These are phyloP conservation scores for Skeletonema menzelii DNA, from an alignment of 108 stramenopile genomes.

Conservation along the genomic window DNA sequence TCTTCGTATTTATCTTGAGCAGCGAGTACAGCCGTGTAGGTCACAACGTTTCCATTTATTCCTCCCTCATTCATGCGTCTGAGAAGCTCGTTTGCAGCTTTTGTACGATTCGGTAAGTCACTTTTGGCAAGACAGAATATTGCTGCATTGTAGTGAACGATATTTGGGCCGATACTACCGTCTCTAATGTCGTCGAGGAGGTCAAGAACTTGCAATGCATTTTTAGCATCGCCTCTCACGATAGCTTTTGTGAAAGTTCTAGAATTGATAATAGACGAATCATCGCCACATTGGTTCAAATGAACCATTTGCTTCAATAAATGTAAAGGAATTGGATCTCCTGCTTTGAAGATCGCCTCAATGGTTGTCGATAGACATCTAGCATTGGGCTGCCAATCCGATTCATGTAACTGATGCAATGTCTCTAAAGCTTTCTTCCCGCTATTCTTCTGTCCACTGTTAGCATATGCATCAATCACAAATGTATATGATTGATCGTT, in stretches of 20 bases:
- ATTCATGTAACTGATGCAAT: neutral
- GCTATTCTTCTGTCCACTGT: neutral
- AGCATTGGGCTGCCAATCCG: neutral
- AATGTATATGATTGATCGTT: constrained; percentile 1
- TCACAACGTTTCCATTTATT: neutral
- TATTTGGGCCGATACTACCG: neutral
- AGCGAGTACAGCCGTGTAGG: constrained; percentile 1
- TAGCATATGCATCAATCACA: constrained; percentile 8
- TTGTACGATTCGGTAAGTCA: neutral
- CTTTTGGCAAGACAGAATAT: neutral
- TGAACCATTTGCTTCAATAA: neutral
- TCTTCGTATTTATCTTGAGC: constrained; percentile 1
- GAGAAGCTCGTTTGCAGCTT: neutral
- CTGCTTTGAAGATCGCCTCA: constrained; percentile 5
- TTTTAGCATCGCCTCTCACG: constrained; percentile 1
- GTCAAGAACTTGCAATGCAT: constrained; percentile 6
- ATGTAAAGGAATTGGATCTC: neutral
- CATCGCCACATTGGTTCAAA: neutral
- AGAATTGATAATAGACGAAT: constrained; percentile 5
- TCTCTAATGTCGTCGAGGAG: constrained; percentile 1
- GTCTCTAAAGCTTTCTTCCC: constrained; percentile 8
- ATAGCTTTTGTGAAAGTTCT: constrained; percentile 9
- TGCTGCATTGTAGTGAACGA: constrained; percentile 7
- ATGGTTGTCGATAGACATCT: constrained; percentile 1
- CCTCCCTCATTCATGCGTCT: neutral